These are phyloP conservation scores for Colletotrichum sp. DNA, from an alignment of 2,329 filamentous ascomycete genomes.

Conservation along the genomic window DNA sequence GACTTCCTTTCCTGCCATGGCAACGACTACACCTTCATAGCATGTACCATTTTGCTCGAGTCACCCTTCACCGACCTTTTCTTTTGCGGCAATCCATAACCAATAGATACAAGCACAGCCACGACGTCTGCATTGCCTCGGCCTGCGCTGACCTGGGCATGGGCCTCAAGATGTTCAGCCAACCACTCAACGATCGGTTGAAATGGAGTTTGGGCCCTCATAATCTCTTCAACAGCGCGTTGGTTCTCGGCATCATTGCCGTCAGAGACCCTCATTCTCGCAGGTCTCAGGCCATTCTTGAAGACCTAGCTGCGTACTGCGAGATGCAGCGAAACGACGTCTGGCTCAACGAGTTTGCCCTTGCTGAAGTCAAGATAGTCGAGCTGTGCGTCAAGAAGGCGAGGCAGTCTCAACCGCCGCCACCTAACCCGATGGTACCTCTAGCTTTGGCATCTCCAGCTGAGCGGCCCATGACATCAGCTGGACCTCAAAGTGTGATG, in stretches of 20 bases:
- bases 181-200: conserved; percentile 34
- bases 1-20: conserved; percentile 35
- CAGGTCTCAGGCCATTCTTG: conserved; percentile 35
- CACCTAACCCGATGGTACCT: background rate
- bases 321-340: conserved; percentile 42
- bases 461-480: background rate
- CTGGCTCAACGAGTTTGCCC: conserved; percentile 44
- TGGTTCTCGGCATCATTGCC: conserved; percentile 36
- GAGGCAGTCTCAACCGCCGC: conserved; percentile 5
- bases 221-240: conserved; percentile 45
- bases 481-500: background rate
- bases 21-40: conserved; percentile 42
- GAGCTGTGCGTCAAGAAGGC: conserved; percentile 41
- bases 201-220: conserved; percentile 39
- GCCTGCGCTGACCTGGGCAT: conserved; percentile 44
- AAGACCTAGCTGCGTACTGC: conserved; percentile 44
- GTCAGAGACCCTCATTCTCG: conserved; percentile 33
- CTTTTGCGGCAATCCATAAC: conserved; percentile 44
- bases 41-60: conserved; percentile 42
- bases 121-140: conserved; percentile 43
- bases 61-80: conserved; percentile 43
- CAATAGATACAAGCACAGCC: conserved; percentile 40
- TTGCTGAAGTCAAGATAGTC: conserved; percentile 45
- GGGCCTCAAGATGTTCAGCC: conserved; percentile 34
- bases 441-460: background rate